phyloP scores from a whole-genome alignment of 129 eudicot genomes.

The sunflower (Helianthus annuus) region HanXRQr2.0-SUNRISE NC_035446.2:106286007-106286506 shows the following conservation, averaged over 20 bases:
- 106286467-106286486: slow-evolving; percentile 63
- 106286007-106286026: slow-evolving; percentile 60
- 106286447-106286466: slow-evolving; percentile 39
- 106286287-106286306: slow-evolving; percentile 44
- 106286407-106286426: slow-evolving; percentile 68
- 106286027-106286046: slow-evolving; percentile 74
- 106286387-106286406: slow-evolving; percentile 53
- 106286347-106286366: slow-evolving; percentile 77
- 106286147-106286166: slow-evolving; percentile 79
- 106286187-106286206: slow-evolving; percentile 51
- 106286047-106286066: slow-evolving; percentile 89
- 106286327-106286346: slow-evolving; percentile 72
- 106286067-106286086: slow-evolving; percentile 59
- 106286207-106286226: slow-evolving; percentile 50
- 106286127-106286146: slow-evolving; percentile 55
- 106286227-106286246: slow-evolving; percentile 71
- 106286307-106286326: slow-evolving; percentile 49
- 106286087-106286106: slow-evolving; percentile 67
- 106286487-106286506: slow-evolving; percentile 48
- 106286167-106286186: slow-evolving; percentile 50
- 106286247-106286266: slow-evolving; percentile 62
- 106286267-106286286: slow-evolving; percentile 53
- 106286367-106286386: slow-evolving; percentile 45
- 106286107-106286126: slow-evolving; percentile 65
- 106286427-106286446: slow-evolving; percentile 51